Conservation (phyloP, 345 rosid species). For the Eucalyptus marginata region DNA sequence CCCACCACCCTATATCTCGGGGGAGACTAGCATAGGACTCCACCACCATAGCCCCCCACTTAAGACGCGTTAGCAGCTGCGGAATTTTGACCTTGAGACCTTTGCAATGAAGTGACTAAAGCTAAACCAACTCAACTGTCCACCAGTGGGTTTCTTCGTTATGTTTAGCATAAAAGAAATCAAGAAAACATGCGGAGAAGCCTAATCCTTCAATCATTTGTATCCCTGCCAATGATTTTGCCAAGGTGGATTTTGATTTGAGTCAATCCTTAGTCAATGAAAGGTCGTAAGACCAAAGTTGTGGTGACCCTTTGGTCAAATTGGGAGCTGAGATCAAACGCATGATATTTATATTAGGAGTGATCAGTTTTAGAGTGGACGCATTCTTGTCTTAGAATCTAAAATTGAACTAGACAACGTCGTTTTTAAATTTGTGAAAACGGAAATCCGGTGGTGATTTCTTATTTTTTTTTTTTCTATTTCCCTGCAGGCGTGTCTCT, state of each 20-base stretch:
- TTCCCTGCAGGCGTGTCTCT: neutral
- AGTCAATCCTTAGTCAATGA: neutral
- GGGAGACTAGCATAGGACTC: too few species aligned
- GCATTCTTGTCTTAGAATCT: neutral
- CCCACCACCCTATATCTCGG: too few species aligned
- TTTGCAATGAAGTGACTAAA: too few species aligned
- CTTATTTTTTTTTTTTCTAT: neutral
- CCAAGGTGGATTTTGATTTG: neutral
- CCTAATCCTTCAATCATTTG: neutral
- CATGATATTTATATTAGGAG: neutral
- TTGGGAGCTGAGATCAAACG: neutral
- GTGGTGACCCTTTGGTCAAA: neutral
- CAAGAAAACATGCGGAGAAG: neutral
- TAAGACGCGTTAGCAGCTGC: too few species aligned
- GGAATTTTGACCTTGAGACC: too few species aligned
- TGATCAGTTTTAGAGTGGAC: neutral
- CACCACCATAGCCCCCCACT: too few species aligned
- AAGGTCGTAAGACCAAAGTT: neutral
- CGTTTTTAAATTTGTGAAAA: neutral
- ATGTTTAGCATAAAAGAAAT: neutral
- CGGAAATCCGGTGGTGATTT: neutral
- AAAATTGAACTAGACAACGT: accelerated
- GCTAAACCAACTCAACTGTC: too few species aligned
- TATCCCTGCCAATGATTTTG: neutral
- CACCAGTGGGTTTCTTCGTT: too few species aligned